A percentile compares a stretch with the other conserved stretches of the same genome.
Conservation (phyloP, 306 rosid species). For the Benincasa hispida region DNA sequence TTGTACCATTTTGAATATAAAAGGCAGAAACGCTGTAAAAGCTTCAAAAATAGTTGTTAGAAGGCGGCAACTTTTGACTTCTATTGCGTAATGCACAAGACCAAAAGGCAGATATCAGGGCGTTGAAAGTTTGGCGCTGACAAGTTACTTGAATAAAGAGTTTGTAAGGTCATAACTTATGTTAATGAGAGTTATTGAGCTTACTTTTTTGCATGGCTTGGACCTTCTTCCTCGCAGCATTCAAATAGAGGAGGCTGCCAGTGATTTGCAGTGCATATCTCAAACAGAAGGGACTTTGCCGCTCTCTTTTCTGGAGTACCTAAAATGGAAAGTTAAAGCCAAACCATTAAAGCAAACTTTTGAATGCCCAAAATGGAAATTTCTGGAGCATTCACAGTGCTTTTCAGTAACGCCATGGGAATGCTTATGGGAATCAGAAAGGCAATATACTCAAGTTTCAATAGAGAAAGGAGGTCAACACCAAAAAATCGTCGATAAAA, state of each 20-base stretch:
- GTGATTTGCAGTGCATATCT: conserved; percentile 42
- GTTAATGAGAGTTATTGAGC: not conserved
- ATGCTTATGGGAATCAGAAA: not conserved
- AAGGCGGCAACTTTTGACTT: not conserved
- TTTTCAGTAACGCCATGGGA: not conserved
- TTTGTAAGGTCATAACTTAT: not conserved
- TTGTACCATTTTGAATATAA: not conserved
- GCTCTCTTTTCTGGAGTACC: conserved; percentile 23
- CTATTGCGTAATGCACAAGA: not conserved
- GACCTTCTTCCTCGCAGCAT: conserved; percentile 64
- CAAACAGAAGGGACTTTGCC: conserved; percentile 33
- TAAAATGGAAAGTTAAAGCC: not conserved
- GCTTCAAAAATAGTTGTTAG: not conserved
- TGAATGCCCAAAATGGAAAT: not conserved
- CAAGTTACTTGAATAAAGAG: not conserved
- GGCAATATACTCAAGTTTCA: not conserved
- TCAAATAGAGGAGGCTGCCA: conserved; percentile 54
- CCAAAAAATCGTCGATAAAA: not conserved
- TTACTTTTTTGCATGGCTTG: conserved; percentile 43
- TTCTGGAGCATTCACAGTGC: not conserved
- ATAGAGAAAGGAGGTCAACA: not conserved
- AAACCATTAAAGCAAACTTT: not conserved
- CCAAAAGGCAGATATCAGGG: not conserved
- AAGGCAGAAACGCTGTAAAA: not conserved
- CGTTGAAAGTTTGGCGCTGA: not conserved